Evolutionary conservation across 2,329 filamentous ascomycete genomes (phyloP).

Genomic region (Aureobasidium sp.): DNA sequence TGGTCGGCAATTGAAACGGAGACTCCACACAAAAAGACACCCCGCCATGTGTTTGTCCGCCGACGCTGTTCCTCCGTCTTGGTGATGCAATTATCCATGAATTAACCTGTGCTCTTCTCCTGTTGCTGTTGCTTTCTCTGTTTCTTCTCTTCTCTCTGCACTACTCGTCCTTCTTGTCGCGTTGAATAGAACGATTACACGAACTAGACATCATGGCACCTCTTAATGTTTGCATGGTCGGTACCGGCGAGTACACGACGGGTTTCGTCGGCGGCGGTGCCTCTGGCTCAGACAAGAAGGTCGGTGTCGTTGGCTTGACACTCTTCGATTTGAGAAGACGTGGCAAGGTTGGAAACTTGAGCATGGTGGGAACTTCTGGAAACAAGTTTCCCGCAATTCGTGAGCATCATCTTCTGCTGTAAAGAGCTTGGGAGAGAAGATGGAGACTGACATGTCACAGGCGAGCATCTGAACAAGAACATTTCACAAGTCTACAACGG

Average conservation of each 20-base stretch:
- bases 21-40: conserved; percentile 15
- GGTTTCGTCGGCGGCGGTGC: conserved; percentile 80
- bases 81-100: conserved; percentile 10
- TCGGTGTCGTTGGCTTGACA: conserved; percentile 84
- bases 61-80: neutral
- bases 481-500: conserved; percentile 82
- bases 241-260: conserved; percentile 94
- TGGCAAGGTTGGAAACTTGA: conserved; percentile 78
- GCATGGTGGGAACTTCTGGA: conserved; percentile 86
- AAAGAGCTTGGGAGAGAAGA: neutral
- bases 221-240: conserved; percentile 53
- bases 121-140: neutral
- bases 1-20: conserved; percentile 10
- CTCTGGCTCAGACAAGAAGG: conserved; percentile 89
- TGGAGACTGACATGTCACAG: conserved; percentile 35
- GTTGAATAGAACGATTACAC: neutral
- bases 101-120: neutral
- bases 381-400: conserved; percentile 87
- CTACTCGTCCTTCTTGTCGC: neutral
- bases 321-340: conserved; percentile 81
- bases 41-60: conserved; percentile 9
- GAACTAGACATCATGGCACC: conserved; percentile 37
- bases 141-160: no score
- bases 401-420: conserved; percentile 37
- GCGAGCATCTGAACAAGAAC: conserved; percentile 78